Evolutionary conservation across 768 basidiomycete species (phyloP).

Genomic region (Suillus subaureus): DNA sequence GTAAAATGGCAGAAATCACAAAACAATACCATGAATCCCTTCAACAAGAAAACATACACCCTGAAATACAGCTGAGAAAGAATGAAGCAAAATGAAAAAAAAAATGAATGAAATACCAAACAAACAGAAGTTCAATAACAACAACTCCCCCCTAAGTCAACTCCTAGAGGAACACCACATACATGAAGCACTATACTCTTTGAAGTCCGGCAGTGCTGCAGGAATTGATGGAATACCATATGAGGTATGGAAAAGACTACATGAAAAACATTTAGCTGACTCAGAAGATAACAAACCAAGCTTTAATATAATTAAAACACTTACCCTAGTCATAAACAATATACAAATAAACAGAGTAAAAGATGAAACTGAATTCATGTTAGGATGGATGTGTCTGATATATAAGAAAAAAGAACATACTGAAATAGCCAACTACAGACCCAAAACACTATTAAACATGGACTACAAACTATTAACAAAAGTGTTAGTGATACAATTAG

Average conservation of each 20-base stretch:
- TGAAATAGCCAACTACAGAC: slow-evolving; percentile 38
- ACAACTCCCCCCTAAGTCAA: no score
- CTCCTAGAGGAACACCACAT: slow-evolving; percentile 4
- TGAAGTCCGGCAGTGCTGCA: slow-evolving; percentile 23
- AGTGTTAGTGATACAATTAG: slow-evolving; percentile 23
- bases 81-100: no score
- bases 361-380: no score
- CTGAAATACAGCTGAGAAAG: no score
- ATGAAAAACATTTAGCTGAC: neutral
- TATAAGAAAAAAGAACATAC: slow-evolving; percentile 42
- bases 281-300: neutral
- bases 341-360: no score
- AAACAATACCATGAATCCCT: no score
- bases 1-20: no score
- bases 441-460: slow-evolving; percentile 38
- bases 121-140: no score
- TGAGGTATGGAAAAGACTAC: slow-evolving; percentile 28
- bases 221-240: slow-evolving; percentile 33
- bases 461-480: slow-evolving; percentile 38
- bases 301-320: slow-evolving; percentile 15
- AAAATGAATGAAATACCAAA: no score
- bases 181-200: slow-evolving; percentile 14
- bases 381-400: slow-evolving; percentile 39
- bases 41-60: no score
- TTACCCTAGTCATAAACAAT: neutral